Evolutionary conservation across 2,329 filamentous ascomycete species (phyloP).

Genomic region (Cyanodermella asteris): DNA sequence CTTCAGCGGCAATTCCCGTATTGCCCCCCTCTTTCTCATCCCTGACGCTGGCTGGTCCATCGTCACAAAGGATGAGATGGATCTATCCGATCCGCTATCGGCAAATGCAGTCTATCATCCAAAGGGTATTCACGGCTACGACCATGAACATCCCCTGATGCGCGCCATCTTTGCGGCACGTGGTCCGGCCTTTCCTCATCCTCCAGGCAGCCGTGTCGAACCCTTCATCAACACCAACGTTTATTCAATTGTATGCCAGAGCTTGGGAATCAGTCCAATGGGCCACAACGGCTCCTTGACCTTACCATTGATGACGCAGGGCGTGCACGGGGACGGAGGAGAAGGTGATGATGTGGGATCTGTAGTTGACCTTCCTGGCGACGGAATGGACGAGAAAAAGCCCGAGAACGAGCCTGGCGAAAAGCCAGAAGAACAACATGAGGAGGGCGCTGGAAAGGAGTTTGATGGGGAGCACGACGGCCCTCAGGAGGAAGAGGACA

Average conservation of each 20-base stretch:
- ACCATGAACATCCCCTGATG: slow-evolving; percentile 89
- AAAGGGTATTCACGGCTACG: slow-evolving; percentile 76
- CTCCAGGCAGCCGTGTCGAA: slow-evolving; percentile 56
- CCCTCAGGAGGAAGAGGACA: too few species aligned
- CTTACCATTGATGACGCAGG: slow-evolving; percentile 22
- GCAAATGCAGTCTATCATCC: slow-evolving; percentile 53
- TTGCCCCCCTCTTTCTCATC: slow-evolving; percentile 86
- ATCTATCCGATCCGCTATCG: slow-evolving; percentile 44
- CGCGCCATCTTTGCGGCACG: slow-evolving; percentile 82
- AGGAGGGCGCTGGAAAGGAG: too few species aligned
- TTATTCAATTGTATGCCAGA: slow-evolving; percentile 88
- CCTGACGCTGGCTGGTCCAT: slow-evolving; percentile 87
- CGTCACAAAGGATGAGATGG: slow-evolving; percentile 57
- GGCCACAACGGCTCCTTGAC: slow-evolving; percentile 72
- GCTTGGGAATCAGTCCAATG: slow-evolving; percentile 47
- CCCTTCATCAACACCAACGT: slow-evolving; percentile 84
- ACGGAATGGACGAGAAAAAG: slow-evolving; percentile 15
- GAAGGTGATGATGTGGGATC: too few species aligned
- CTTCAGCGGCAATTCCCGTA: slow-evolving; percentile 69
- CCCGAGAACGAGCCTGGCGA: slow-evolving; percentile 8
- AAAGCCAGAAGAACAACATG: slow-evolving; percentile 2
- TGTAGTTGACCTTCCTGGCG: slow-evolving; percentile 12
- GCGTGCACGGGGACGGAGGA: slow-evolving; percentile 23
- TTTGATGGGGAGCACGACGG: too few species aligned
- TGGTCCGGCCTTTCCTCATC: slow-evolving; percentile 78